These are phyloP conservation scores for Tieghemiomyces parasiticus DNA, from an alignment of 192 early-diverging fungal genomes.

Conservation along the genomic window DNA sequence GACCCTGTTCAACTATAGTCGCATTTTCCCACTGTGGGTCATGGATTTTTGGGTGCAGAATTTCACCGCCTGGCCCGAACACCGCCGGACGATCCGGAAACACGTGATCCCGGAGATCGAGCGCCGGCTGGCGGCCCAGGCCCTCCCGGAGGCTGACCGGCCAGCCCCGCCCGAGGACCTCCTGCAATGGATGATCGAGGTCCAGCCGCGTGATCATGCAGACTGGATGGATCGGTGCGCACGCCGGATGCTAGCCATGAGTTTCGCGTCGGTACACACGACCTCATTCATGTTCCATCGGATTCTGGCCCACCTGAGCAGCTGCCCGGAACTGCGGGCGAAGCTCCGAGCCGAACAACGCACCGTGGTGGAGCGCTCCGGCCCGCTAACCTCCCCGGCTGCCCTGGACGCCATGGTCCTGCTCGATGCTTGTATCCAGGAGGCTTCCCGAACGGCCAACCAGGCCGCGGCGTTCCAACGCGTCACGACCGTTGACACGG, in stretches of 20 bases:
- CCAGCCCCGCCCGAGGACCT: background rate
- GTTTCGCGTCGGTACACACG: background rate
- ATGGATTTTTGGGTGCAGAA: background rate
- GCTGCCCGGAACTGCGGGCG: background rate
- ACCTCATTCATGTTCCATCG: background rate
- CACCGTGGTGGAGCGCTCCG: background rate
- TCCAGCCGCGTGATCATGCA: background rate
- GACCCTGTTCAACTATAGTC: background rate
- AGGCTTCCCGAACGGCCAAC: background rate
- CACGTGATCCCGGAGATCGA: background rate
- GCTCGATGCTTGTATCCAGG: background rate
- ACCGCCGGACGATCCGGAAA: background rate
- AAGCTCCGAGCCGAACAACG: background rate
- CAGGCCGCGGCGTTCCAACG: background rate
- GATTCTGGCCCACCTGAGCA: background rate
- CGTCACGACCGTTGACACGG: background rate
- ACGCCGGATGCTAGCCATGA: background rate
- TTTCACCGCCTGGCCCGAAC: background rate
- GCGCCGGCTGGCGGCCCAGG: background rate
- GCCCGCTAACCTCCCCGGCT: background rate
- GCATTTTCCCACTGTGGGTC: constrained; percentile 1
- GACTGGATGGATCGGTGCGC: background rate
- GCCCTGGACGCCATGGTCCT: background rate
- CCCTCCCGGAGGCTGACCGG: background rate
- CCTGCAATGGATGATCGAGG: background rate